phyloP scores from a whole-genome alignment of 345 rosid species.

The Syzygium jambos region DNA sequence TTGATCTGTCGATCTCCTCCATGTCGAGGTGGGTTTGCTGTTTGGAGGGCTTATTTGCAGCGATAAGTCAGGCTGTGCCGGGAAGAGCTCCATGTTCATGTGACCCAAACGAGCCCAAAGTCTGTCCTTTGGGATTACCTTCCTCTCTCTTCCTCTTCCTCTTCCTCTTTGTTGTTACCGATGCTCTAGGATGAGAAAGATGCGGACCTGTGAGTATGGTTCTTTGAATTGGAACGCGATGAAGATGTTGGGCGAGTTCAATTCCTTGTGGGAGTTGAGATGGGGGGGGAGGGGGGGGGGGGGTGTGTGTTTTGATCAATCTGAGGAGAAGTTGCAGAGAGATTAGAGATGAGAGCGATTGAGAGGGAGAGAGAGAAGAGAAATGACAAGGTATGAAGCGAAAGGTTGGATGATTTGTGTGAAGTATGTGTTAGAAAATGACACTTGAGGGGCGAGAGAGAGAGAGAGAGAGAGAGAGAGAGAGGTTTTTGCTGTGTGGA shows the following conservation, averaged over 20 bases:
- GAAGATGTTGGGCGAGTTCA: neutral
- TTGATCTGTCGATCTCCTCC: conserved; percentile 27
- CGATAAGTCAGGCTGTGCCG: conserved; percentile 69
- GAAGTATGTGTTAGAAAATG: conserved; percentile 77
- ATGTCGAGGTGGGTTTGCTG: conserved; percentile 52
- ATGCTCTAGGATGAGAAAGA: neutral
- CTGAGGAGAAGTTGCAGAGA: conserved; percentile 36
- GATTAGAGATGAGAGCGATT: conserved; percentile 32
- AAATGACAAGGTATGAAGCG: conserved; percentile 46
- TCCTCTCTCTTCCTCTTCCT: neutral
- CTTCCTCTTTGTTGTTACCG: neutral
- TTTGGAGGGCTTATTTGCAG: conserved; percentile 68
- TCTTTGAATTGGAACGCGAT: neutral
- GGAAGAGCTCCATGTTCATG: conserved; percentile 55
- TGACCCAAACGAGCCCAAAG: neutral
- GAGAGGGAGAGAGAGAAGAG: conserved; percentile 19
- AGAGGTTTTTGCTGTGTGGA: conserved; percentile 34
- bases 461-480: neutral
- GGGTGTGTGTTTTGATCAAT: conserved; percentile 9
- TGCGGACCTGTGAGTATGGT: neutral
- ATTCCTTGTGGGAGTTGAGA: neutral
- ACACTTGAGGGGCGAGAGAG: conserved; percentile 31
- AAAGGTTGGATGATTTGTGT: conserved; percentile 56
- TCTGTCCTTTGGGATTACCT: neutral
- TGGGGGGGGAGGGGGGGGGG: neutral